Base-by-base conservation (phyloP, 31 red algal genomes). In the Porphyra umbilicalis region DNA sequence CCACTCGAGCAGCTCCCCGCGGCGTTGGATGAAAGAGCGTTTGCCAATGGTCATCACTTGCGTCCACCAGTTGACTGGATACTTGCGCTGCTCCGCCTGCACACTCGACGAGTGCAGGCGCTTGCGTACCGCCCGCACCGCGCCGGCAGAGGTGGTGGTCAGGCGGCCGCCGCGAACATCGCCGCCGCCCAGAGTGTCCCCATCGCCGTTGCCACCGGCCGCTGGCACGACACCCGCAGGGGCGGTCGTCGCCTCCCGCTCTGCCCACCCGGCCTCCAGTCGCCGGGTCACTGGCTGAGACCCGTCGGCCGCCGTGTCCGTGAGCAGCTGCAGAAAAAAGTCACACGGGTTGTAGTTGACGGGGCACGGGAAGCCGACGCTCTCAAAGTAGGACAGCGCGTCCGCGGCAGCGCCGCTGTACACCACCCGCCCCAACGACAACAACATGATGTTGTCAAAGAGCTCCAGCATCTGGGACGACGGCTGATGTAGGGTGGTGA, bases 401-500 rank as follows among this genome's bases (percentile, higher is more conserved):
- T 88, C 84, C 14, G 37, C 83, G 9, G 96, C 87, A n/a, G 87
- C 75, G 30, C 96, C 96, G 80, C 89, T 91, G 77, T 94, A 98
- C 0, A 90, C 90, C 10, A 89, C 85, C 38, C 77, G 88, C 39
- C 96, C 93, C 0, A 44, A 84, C 11, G 90, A 75, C 25, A 98
- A 80, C 10, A 98, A 68, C 80, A 98, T 38, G 32, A 98, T 39
- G 36, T 91, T 95, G 79, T 95, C 90, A 81, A 98, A 98, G 38
- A 92, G 80, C 25, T 74, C 44, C 57, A 92, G 96, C 90, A 98
- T 95, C 76, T 80, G 78, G 34, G 86, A 90, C 34, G 86, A 88
- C 30, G 96, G 96, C 68, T 98, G 96, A 42, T 98, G 96, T 35
- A 98, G 93, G 42, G 93, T 98, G 30, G 87, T 84, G 32, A 98